A percentile compares a stretch with the other conserved stretches of the same genome.
Conservation (phyloP, 2,329 filamentous ascomycete species). For the Plectosphaerella plurivora region DNA sequence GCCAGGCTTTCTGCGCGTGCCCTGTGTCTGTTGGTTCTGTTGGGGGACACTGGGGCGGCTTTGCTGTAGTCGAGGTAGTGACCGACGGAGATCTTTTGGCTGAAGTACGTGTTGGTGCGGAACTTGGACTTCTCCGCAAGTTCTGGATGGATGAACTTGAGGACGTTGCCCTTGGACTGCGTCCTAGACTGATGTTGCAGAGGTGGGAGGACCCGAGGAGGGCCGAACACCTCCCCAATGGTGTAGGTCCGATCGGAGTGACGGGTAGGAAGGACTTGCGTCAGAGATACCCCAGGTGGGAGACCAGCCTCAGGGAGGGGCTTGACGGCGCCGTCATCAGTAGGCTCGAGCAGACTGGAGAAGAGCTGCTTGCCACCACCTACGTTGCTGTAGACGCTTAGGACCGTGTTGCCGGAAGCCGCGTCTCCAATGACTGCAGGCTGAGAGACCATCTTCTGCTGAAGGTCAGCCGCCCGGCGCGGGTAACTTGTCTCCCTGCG, state of each 20-base stretch:
- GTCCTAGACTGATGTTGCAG: conserved; percentile 68
- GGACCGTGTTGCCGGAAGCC: conserved; percentile 41
- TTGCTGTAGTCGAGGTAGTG: conserved; percentile 69
- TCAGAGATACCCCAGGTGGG: conserved; percentile 70
- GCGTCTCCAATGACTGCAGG: conserved; percentile 27
- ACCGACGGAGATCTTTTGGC: conserved; percentile 60
- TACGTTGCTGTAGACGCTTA: conserved; percentile 75
- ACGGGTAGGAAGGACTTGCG: conserved; percentile 49
- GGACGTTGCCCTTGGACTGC: conserved; percentile 56
- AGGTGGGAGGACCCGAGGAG: conserved; percentile 59
- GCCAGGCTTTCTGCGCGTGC: conserved; percentile 67
- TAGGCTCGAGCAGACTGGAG: conserved; percentile 65
- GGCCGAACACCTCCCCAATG: conserved; percentile 70
- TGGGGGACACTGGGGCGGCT: conserved; percentile 50
- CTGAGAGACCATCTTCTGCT: conserved; percentile 30
- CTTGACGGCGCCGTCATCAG: conserved; percentile 16
- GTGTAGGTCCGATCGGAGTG: conserved; percentile 51
- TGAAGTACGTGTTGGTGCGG: conserved; percentile 58
- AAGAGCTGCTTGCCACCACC: conserved; percentile 75
- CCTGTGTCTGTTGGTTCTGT: conserved; percentile 42
- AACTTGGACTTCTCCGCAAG: conserved; percentile 50
- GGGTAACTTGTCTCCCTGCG: conserved; percentile 55
- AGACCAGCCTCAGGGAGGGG: conserved; percentile 61
- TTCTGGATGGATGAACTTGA: conserved; percentile 51
- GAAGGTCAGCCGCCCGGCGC: conserved; percentile 25